Conservation (phyloP, 2,329 filamentous ascomycete species). For the Neonectria magnoliae region DNA sequence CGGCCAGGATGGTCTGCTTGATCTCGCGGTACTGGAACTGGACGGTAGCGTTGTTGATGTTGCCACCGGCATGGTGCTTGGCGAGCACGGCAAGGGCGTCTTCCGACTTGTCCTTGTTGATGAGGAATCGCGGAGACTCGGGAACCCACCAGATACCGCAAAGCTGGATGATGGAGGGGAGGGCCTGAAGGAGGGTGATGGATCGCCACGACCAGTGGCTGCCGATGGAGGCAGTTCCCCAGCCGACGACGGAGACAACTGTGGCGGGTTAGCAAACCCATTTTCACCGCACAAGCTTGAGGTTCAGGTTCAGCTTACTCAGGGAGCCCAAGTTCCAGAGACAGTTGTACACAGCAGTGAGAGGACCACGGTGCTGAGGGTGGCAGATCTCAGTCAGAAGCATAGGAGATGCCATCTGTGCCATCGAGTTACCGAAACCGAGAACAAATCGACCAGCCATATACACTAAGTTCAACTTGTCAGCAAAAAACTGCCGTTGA, state of each 20-base stretch:
- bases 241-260: constrained; percentile 70
- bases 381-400: constrained; percentile 74
- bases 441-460: constrained; percentile 52
- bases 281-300: neutral
- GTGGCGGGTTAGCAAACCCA: neutral
- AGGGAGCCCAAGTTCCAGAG: constrained; percentile 70
- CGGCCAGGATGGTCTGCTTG: constrained; percentile 68
- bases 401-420: constrained; percentile 71
- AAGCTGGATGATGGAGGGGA: constrained; percentile 70
- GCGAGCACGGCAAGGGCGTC: constrained; percentile 70
- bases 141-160: constrained; percentile 74
- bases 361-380: constrained; percentile 72
- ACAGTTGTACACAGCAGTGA: constrained; percentile 75
- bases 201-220: constrained; percentile 75
- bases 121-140: constrained; percentile 73
- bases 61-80: constrained; percentile 71
- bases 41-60: constrained; percentile 67
- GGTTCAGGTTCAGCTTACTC: constrained; percentile 32
- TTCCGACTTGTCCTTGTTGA: constrained; percentile 70
- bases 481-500: neutral
- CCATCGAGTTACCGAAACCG: constrained; percentile 74
- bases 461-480: constrained; percentile 45
- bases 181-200: constrained; percentile 71
- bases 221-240: constrained; percentile 67
- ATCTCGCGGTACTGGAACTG: constrained; percentile 75